These are phyloP conservation scores for Ormosia semicastrata DNA, from an alignment of 306 rosid species.

Conservation along the genomic window DNA sequence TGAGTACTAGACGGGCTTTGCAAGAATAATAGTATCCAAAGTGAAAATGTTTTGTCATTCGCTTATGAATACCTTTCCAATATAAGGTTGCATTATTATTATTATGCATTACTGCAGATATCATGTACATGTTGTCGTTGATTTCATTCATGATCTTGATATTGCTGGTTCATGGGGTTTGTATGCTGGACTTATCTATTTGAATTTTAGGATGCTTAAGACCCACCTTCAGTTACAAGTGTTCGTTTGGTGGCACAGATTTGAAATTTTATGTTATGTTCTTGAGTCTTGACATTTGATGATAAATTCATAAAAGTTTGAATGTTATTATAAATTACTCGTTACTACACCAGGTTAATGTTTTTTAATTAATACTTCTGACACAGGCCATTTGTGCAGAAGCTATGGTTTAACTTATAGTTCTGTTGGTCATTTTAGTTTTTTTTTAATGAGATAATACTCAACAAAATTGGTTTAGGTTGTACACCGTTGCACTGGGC, in stretches of 20 bases:
- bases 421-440: conserved; percentile 24
- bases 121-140: not conserved
- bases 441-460: conserved; percentile 17
- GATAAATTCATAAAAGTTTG: not conserved
- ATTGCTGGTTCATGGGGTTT: conserved; percentile 10
- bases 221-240: not conserved
- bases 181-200: conserved; percentile 17
- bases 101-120: conserved; percentile 4
- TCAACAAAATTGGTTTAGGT: conserved; percentile 50
- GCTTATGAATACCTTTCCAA: not conserved
- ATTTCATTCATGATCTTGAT: not conserved
- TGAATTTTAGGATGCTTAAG: conserved; percentile 18
- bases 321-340: not conserved
- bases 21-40: not conserved
- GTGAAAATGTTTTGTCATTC: conserved; percentile 4
- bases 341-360: conserved; percentile 1
- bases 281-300: conserved; percentile 10
- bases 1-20: conserved; percentile 7
- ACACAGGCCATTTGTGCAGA: not conserved
- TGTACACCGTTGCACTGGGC: conserved; percentile 99
- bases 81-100: conserved; percentile 12
- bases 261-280: conserved; percentile 6
- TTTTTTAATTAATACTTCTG: not conserved
- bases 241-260: not conserved
- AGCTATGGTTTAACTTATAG: not conserved